These are phyloP conservation scores for Senecio squalidus DNA, from an alignment of 140 eudicot genomes.

Conservation along the genomic window DNA sequence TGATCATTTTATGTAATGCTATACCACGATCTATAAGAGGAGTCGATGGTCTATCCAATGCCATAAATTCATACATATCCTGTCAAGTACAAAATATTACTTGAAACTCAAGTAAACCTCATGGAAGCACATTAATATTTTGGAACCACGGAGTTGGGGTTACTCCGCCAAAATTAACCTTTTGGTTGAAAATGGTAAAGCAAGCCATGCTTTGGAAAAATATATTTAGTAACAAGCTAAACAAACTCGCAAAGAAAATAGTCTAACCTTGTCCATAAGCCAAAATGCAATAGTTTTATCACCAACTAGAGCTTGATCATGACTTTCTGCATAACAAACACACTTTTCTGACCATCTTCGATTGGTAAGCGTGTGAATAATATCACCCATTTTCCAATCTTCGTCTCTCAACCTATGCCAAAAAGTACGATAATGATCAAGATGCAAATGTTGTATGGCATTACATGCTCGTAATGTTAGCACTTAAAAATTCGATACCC, in stretches of 20 bases:
- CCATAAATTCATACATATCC: constrained; percentile 99
- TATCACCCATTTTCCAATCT: constrained; percentile 98
- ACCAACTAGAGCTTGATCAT: constrained; percentile 97
- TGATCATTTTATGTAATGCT: constrained; percentile 96
- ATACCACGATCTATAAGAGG: constrained; percentile 93
- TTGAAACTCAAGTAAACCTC: neutral
- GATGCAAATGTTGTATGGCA: neutral
- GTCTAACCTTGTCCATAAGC: constrained; percentile 95
- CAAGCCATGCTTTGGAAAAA: too few species aligned
- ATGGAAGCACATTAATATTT: neutral
- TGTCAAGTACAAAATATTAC: constrained; percentile 34
- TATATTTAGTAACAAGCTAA: too few species aligned
- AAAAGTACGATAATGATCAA: constrained; percentile 14
- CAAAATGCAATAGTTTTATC: constrained; percentile 99
- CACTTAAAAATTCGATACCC: too few species aligned
- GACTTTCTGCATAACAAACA: constrained; percentile 95
- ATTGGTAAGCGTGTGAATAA: constrained; percentile 76
- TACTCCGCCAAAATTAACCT: too few species aligned
- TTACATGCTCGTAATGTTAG: too few species aligned
- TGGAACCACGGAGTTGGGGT: too few species aligned
- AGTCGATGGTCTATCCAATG: constrained; percentile 93
- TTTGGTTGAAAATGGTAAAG: too few species aligned
- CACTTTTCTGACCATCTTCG: constrained; percentile 98
- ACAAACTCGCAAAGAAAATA: neutral
- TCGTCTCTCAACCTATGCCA: constrained; percentile 77